phyloP scores from a whole-genome alignment of 2,329 filamentous ascomycete species.

The Cladosporium colombiae region DNA sequence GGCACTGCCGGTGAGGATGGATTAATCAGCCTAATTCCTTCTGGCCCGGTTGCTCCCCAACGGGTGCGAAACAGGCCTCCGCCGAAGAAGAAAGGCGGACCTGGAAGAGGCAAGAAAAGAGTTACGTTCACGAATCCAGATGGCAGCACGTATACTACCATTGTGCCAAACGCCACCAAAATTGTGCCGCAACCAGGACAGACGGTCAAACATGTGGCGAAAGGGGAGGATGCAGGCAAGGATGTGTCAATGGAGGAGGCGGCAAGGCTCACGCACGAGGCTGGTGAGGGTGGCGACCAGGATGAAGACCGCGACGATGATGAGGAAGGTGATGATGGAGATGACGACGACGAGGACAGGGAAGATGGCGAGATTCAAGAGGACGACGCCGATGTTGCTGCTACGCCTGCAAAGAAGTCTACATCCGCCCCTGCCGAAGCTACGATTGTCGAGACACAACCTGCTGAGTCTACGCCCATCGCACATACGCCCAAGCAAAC shows the following conservation, averaged over 20 bases:
- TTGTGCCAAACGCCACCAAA: conserved; percentile 41
- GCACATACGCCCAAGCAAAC: neutral
- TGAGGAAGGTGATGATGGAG: conserved; percentile 42
- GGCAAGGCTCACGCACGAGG: conserved; percentile 46
- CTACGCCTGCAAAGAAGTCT: conserved; percentile 25
- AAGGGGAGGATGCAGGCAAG: conserved; percentile 37
- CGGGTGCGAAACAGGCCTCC: conserved; percentile 69
- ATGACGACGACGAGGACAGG: conserved; percentile 48
- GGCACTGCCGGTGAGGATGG: conserved; percentile 63
- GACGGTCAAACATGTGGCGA: conserved; percentile 39
- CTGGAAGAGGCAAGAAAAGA: conserved; percentile 78
- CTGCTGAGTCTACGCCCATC: neutral
- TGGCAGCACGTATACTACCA: conserved; percentile 43
- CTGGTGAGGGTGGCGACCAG: conserved; percentile 47
- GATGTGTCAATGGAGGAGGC: conserved; percentile 42
- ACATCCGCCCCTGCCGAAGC: neutral
- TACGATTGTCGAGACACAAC: neutral
- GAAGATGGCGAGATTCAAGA: conserved; percentile 39
- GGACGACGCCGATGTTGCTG: conserved; percentile 29
- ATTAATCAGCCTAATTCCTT: conserved; percentile 50
- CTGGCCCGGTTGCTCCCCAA: conserved; percentile 38
- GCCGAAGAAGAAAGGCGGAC: conserved; percentile 73
- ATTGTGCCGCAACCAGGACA: conserved; percentile 38
- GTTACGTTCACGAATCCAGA: conserved; percentile 57
- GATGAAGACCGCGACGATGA: conserved; percentile 54